phyloP scores from a whole-genome alignment of 2,329 filamentous ascomycete species.

The Cladosporium sp. region DNA sequence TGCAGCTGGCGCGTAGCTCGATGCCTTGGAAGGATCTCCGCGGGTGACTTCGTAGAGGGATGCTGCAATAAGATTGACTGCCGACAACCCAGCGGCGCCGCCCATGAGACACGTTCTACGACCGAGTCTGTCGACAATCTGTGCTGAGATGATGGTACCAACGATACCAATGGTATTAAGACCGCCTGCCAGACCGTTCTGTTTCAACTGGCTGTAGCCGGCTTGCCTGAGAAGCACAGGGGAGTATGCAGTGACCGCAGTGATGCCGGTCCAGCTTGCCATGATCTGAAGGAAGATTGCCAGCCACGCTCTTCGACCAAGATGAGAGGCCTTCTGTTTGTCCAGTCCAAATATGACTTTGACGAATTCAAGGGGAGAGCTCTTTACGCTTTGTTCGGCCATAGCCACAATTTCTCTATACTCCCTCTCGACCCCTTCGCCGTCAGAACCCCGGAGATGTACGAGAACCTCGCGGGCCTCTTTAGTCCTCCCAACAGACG shows the following conservation, averaged over 20 bases:
- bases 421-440: constrained; percentile 23
- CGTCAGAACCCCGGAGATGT: constrained; percentile 32
- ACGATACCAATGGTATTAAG: constrained; percentile 51
- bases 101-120: constrained; percentile 40
- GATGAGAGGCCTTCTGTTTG: constrained; percentile 29
- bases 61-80: constrained; percentile 43
- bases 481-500: constrained; percentile 24
- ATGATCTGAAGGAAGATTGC: constrained; percentile 45
- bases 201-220: constrained; percentile 36
- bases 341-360: constrained; percentile 35
- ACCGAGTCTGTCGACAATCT: constrained; percentile 49
- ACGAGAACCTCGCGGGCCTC: constrained; percentile 29
- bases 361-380: constrained; percentile 37
- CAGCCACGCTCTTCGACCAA: constrained; percentile 40
- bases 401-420: constrained; percentile 34
- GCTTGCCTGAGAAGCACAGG: constrained; percentile 32
- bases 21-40: constrained; percentile 33
- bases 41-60: constrained; percentile 41
- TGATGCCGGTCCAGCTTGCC: constrained; percentile 44
- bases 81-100: constrained; percentile 37
- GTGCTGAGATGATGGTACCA: constrained; percentile 49
- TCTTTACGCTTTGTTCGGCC: constrained; percentile 29
- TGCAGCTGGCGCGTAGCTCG: constrained; percentile 42
- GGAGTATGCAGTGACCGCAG: constrained; percentile 32
- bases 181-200: constrained; percentile 48